Percentiles rank a stretch among this genome's conserved stretches.
Evolutionary conservation across 208 protist genomes (phyloP).

Genomic region (Leishmania major): DNA sequence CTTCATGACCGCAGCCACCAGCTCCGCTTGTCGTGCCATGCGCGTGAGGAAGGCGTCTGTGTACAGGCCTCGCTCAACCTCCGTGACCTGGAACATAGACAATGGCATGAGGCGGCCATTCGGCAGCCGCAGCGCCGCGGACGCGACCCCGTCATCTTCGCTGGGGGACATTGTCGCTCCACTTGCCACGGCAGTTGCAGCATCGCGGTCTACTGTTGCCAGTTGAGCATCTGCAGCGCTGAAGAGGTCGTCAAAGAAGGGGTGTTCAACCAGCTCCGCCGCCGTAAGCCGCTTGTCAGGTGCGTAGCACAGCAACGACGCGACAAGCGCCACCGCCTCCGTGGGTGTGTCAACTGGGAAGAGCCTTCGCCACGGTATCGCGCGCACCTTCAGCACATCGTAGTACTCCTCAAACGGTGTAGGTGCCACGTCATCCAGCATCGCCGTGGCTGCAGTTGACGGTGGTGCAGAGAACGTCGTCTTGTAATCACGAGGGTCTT

Average conservation of each 20-base stretch:
- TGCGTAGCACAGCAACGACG: slow-evolving; percentile 95
- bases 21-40: slow-evolving; percentile 36
- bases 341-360: slow-evolving; percentile 75
- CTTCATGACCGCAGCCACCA: slow-evolving; percentile 15
- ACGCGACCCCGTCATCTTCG: neutral
- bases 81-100: slow-evolving; percentile 72
- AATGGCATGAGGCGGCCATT: slow-evolving; percentile 54
- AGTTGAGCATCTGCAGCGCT: slow-evolving; percentile 32
- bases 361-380: slow-evolving; percentile 94
- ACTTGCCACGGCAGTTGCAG: slow-evolving; percentile 3
- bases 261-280: slow-evolving; percentile 97
- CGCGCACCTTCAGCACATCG: slow-evolving; percentile 96
- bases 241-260: slow-evolving; percentile 96
- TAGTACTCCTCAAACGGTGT: slow-evolving; percentile 61
- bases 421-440: slow-evolving; percentile 10
- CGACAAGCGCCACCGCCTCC: slow-evolving; percentile 97
- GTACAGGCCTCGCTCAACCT: slow-evolving; percentile 38
- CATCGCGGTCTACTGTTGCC: neutral
- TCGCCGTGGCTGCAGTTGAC: slow-evolving; percentile 2
- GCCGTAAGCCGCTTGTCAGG: slow-evolving; percentile 96
- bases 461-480: neutral
- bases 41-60: slow-evolving; percentile 30
- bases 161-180: neutral
- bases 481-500: neutral
- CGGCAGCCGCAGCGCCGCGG: slow-evolving; percentile 37